phyloP scores from a whole-genome alignment of 1,139 yeast genomes.

The Geotrichum phurueaensis region DNA sequence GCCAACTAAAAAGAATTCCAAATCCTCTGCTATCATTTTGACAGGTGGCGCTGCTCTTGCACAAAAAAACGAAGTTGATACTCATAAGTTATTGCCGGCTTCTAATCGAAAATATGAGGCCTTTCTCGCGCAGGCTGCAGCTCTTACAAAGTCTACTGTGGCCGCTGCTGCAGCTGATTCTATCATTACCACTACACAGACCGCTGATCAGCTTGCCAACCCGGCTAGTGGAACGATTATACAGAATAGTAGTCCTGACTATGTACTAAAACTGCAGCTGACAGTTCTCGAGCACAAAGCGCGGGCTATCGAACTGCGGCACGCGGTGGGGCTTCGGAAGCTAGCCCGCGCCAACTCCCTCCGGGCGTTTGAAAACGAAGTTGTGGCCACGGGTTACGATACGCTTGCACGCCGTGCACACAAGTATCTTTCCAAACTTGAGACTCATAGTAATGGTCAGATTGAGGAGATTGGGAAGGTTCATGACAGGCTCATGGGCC shows the following conservation, averaged over 20 bases:
- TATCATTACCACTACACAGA: too few species aligned
- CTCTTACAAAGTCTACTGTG: not conserved
- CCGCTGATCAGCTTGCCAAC: not conserved
- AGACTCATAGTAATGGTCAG: not conserved
- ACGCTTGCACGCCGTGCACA: not conserved
- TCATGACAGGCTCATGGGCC: not conserved
- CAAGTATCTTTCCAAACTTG: not conserved
- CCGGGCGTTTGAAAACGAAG: not conserved
- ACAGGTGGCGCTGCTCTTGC: not conserved
- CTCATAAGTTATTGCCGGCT: not conserved
- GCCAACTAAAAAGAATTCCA: not conserved
- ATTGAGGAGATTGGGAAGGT: not conserved
- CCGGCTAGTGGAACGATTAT: not conserved
- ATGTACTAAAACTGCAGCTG: not conserved
- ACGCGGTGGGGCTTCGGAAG: not conserved
- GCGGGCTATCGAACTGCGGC: not conserved
- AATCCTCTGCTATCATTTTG: not conserved
- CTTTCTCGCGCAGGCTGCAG: not conserved
- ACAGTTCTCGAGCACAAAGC: not conserved
- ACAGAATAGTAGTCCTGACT: not conserved
- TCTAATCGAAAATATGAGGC: not conserved
- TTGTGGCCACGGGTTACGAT: not conserved
- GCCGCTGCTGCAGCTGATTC: not conserved
- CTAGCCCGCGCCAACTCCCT: not conserved
- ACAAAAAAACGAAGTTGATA: not conserved